Conservation (phyloP, 176 grass and related monocot species). For the Melocanna baccifera region DNA sequence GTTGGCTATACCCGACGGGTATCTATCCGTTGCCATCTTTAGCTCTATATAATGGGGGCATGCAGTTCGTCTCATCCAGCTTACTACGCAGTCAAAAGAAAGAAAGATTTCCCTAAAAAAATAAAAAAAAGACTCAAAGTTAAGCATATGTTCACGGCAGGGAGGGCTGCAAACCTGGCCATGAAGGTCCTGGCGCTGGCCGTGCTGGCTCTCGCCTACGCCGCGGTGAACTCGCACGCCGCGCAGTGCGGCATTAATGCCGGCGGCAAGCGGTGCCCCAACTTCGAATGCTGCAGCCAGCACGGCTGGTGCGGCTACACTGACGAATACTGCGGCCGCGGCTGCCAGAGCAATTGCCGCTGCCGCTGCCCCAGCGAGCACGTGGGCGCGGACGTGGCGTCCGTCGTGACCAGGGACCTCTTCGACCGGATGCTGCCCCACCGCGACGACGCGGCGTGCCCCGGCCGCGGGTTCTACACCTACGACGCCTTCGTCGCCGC, state of each 20-base stretch:
- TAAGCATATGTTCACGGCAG: too few relatives aligned
- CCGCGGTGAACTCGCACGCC: neutral
- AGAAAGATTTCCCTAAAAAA: too few relatives aligned
- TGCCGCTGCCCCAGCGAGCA: neutral
- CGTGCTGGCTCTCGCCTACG: neutral
- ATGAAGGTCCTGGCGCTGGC: neutral
- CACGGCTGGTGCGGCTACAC: too few relatives aligned
- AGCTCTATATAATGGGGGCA: too few relatives aligned
- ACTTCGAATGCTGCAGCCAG: neutral
- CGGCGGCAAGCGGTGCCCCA: neutral
- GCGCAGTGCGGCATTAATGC: constrained; percentile 6
- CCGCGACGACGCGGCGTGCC: constrained; percentile 22
- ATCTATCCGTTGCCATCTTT: too few relatives aligned
- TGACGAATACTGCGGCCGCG: too few relatives aligned
- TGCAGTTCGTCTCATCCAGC: too few relatives aligned
- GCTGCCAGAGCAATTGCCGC: neutral
- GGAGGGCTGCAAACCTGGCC: too few relatives aligned
- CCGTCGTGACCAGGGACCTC: constrained; percentile 16
- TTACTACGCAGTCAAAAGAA: too few relatives aligned
- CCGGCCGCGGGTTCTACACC: constrained; percentile 32
- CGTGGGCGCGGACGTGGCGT: neutral
- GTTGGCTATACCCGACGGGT: too few relatives aligned
- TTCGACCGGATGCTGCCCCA: constrained; percentile 44
- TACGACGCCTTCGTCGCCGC: constrained; percentile 46
- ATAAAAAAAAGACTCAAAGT: too few relatives aligned